Evolutionary conservation across 306 rosid species (phyloP).

Genomic region (Inga laurina): DNA sequence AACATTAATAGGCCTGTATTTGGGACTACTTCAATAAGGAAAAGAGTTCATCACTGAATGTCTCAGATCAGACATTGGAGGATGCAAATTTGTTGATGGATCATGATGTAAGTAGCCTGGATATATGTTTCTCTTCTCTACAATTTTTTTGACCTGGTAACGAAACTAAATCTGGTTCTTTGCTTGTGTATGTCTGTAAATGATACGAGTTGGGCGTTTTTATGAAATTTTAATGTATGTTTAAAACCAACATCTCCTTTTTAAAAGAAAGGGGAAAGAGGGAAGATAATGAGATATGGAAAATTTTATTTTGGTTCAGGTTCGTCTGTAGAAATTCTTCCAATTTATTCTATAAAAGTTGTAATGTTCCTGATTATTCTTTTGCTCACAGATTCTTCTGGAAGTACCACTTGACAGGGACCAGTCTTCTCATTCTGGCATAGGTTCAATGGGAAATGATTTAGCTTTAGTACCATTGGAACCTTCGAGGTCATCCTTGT

Average conservation of each 20-base stretch:
- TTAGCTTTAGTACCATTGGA: conserved; percentile 88
- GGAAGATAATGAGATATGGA: conserved; percentile 6
- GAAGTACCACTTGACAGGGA: conserved; percentile 55
- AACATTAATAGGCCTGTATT: conserved; percentile 54
- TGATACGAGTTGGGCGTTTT: conserved; percentile 24
- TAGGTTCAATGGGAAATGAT: conserved; percentile 81
- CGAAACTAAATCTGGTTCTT: neutral
- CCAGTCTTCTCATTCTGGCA: conserved; percentile 44
- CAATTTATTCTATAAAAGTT: conserved; percentile 12
- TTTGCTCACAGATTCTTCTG: conserved; percentile 76
- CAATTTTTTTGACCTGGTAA: conserved; percentile 17
- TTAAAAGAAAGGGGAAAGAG: neutral
- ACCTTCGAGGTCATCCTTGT: conserved; percentile 78
- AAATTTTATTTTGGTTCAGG: conserved; percentile 21
- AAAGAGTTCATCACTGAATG: conserved; percentile 44
- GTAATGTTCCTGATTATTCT: conserved; percentile 36
- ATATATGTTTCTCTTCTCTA: conserved; percentile 13
- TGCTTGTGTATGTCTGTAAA: conserved; percentile 9
- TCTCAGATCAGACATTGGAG: conserved; percentile 70
- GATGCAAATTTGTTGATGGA: conserved; percentile 79
- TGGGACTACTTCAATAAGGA: conserved; percentile 85
- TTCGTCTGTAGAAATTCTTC: neutral
- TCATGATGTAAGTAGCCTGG: conserved; percentile 76
- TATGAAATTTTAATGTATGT: conserved; percentile 1
- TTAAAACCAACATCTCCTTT: neutral